Evolutionary conservation across 2,329 filamentous ascomycete species (phyloP), one percentile per base, ranked within the genome.

Genomic region (Alternaria sp.): DNA sequence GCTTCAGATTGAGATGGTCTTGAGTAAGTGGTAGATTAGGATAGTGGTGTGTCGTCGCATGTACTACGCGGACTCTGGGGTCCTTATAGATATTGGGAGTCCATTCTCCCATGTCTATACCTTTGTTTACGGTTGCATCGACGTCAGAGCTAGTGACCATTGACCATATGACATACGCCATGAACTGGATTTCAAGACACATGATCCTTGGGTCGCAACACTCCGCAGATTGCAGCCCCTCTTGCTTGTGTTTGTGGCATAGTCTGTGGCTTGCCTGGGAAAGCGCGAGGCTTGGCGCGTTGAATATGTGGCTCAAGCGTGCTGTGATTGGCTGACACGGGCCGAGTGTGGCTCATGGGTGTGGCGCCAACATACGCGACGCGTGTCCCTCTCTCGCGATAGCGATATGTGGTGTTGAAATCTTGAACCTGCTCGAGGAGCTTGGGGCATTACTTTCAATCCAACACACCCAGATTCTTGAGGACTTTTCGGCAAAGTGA

Each of bases 291-390:
- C 43, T 55, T 50, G 44, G 50, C 26, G 23, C 40, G 32, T 15
- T n/a, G 8, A 11, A 45, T 4, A 15, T 54, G 59, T 57, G 50
- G 59, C 59, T 45, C 32, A 45, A 13, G 21, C 25, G 9, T 11
- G 11, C 21, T 40, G 17, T 58, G 50, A 56, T 58, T 62, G 23
- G 54, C 30, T 19, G 25, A 15, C 21, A 45, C 32, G 46, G 21
- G 40, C 44, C 54, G 50, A 30, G 26, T 36, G 45, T 61, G 32
- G 47, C 62, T 57, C 17, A n/a, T 13, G 30, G 17, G 23, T 57
- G 47, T 60, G 54, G 54, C 43, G 54, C 26, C 19, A 51, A 45
- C 46, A 23, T 23, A 47, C 15, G 15, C 36, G 30, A 59, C 60
- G 52, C 52, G 47, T 62, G 32, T 64, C 25, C 19, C 23, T 26